Evolutionary conservation across 2,329 filamentous ascomycete genomes (phyloP), one percentile per base, ranked within the genome.

Genomic region (Didymella lethalis): DNA sequence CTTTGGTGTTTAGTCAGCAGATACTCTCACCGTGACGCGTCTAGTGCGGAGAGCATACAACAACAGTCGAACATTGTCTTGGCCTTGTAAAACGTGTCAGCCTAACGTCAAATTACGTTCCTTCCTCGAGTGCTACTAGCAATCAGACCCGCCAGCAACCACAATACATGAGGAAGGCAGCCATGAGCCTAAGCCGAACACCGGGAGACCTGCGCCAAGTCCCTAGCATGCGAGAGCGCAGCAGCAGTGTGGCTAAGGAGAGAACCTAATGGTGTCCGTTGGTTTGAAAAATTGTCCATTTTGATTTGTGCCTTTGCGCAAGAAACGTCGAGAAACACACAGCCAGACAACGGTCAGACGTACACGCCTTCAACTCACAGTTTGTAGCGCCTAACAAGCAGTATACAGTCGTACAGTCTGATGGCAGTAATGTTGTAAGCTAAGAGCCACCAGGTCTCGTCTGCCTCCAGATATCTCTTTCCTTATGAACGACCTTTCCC

Each of bases 1-100:
- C 47, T 38, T 10, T 36, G 7, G 41, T 16, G 48, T 48, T 61
- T 55, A 63, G 47, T 54, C 45, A 54, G 28, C 48, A 36, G 14
- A 10, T 14, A 48, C 32, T 16, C 26, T 23, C 25, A 49, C 8
- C 32, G 12, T 40, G 47, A 49, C 47, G 47, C 34, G 32, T 38
- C 47, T 40, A 16, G 14, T 41, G 38, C 11, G n/a, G 20, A 23
- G 38, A 11, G 8, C 38, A 12, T 20, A 5, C 20, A 25, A 14
- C 38, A 41, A 14, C 20, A 25, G 4, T 40, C 10, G n/a, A 40
- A 8, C 36, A 12, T 20, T 38, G n/a, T 38, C n/a, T n/a, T 16
- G 16, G 7, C 14, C 23, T 23, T 23, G 23, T 38, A 20, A n/a
- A 10, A 2, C 34, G 2, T 38, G 34, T 38, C 34, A 20, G n/a